These are phyloP conservation scores for Porcisia hertigi DNA, from an alignment of 208 protist species.

Conservation along the genomic window DNA sequence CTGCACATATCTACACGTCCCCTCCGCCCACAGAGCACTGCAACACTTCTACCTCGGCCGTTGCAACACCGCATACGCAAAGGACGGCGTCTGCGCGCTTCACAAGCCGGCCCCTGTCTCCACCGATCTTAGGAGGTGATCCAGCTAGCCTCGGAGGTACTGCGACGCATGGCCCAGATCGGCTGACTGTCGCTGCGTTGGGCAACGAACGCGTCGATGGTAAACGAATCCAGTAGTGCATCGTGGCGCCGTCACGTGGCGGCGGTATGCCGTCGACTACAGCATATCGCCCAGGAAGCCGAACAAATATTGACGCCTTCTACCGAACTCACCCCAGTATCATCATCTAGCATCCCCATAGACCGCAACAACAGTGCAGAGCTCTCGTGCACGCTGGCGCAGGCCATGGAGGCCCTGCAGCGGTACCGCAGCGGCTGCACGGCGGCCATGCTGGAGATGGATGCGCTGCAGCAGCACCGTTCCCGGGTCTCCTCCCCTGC, in stretches of 20 bases:
- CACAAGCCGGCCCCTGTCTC: background rate
- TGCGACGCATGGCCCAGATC: background rate
- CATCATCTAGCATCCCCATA: background rate
- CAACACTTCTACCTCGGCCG: background rate
- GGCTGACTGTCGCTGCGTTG: background rate
- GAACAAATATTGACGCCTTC: conserved; percentile 22
- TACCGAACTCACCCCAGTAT: background rate
- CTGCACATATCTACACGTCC: background rate
- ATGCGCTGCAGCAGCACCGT: background rate
- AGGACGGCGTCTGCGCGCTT: conserved; percentile 1
- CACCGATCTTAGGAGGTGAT: background rate
- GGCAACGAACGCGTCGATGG: background rate
- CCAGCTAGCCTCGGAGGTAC: background rate
- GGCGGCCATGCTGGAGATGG: conserved; percentile 23
- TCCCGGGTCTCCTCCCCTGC: background rate
- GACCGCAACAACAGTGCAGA: background rate
- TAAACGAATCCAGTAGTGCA: background rate
- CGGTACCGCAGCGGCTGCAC: conserved; percentile 31
- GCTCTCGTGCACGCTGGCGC: conserved; percentile 1
- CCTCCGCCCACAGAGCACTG: background rate
- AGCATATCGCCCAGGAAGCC: conserved; percentile 20
- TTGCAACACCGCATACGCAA: background rate
- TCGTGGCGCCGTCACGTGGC: conserved; percentile 10
- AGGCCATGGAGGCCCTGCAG: conserved; percentile 22
- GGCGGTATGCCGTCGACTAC: conserved; percentile 21